Percentiles rank a stretch among this genome's conserved stretches.
Conservation (phyloP, 768 basidiomycete species). For the Mycena vulgaris region DNA sequence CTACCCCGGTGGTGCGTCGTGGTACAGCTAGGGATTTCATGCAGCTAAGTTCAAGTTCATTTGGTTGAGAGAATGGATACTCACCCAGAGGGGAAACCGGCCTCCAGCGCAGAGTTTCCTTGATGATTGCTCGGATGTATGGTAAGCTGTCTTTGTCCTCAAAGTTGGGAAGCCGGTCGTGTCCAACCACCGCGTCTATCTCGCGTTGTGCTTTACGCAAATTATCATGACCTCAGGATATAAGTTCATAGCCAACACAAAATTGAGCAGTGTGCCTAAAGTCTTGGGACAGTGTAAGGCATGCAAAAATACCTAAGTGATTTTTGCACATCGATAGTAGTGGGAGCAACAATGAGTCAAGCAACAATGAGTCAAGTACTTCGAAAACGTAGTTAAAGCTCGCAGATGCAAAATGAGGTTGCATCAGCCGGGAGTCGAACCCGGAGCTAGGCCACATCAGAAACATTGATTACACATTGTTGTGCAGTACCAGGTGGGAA, state of each 20-base stretch:
- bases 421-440: slow-evolving; percentile 69
- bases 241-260: slow-evolving; percentile 6
- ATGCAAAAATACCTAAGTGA: too few species aligned
- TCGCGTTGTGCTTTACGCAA: slow-evolving; percentile 18
- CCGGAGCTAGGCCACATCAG: slow-evolving; percentile 73
- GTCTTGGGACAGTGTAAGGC: neutral
- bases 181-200: slow-evolving; percentile 22
- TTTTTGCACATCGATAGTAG: too few species aligned
- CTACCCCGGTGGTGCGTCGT: neutral
- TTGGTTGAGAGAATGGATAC: neutral
- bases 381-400: too few species aligned
- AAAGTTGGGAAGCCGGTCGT: slow-evolving; percentile 7
- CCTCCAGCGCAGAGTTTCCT: slow-evolving; percentile 12
- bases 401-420: too few species aligned
- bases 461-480: too few species aligned
- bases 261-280: neutral
- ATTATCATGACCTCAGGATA: slow-evolving; percentile 25
- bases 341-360: too few species aligned
- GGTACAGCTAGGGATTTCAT: neutral
- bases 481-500: slow-evolving; percentile 71
- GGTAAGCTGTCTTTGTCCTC: slow-evolving; percentile 6
- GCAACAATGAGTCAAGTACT: too few species aligned
- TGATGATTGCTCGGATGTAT: slow-evolving; percentile 1
- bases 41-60: too few species aligned
- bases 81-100: slow-evolving; percentile 7